Conservation (phyloP, 495 filamentous ascomycete species). For the Penicillium canescens region DNA sequence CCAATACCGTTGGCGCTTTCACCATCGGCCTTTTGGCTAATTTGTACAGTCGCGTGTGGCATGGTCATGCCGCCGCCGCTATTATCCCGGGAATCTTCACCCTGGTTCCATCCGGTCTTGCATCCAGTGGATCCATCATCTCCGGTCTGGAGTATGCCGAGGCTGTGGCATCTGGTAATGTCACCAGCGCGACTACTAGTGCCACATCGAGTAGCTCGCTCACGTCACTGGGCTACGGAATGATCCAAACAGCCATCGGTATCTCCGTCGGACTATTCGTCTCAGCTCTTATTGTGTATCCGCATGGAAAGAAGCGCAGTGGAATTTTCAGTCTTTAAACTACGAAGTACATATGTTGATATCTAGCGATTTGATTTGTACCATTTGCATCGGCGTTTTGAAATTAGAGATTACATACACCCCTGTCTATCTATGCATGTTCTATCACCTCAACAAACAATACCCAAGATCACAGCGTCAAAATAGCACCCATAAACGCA, state of each 20-base stretch:
- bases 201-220: constrained; percentile 18
- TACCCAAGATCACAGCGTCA: constrained; percentile 5
- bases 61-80: constrained; percentile 80
- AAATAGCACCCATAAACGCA: constrained; percentile 16
- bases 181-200: background rate
- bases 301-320: constrained; percentile 76
- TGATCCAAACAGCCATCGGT: constrained; percentile 86
- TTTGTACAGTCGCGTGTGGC: constrained; percentile 73
- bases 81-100: constrained; percentile 94
- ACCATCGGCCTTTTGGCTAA: constrained; percentile 83
- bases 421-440: background rate
- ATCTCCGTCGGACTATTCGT: constrained; percentile 86
- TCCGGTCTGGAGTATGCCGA: constrained; percentile 74
- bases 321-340: constrained; percentile 71
- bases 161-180: constrained; percentile 49
- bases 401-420: background rate
- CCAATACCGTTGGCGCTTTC: constrained; percentile 79
- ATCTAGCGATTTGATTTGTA: background rate
- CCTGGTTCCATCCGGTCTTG: constrained; percentile 82
- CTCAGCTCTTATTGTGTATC: constrained; percentile 80
- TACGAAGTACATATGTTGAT: background rate
- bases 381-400: background rate
- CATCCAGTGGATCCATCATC: constrained; percentile 77
- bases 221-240: constrained; percentile 56
- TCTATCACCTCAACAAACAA: background rate